Evolutionary conservation across 768 basidiomycete genomes (phyloP).

Genomic region (Melanogaster broomeanus): DNA sequence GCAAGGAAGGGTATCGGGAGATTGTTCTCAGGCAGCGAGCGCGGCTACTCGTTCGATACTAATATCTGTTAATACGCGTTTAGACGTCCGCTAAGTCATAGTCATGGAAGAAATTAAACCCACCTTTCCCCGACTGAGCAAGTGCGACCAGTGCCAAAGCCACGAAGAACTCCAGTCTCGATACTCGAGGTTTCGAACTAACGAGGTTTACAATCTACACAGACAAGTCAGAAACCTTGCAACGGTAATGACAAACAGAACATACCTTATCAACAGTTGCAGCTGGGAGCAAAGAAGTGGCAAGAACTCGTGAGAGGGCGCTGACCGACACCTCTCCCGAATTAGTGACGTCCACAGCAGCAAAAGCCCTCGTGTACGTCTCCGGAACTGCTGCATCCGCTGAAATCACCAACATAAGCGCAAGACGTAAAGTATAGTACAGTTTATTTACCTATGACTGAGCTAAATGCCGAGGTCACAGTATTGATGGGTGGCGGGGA

Average conservation of each 20-base stretch:
- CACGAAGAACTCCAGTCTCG: conserved; percentile 89
- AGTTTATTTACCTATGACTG: conserved; percentile 59
- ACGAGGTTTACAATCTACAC: conserved; percentile 87
- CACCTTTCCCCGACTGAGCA: conserved; percentile 81
- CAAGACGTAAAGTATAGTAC: not conserved
- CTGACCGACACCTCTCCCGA: conserved; percentile 82
- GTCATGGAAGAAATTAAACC: conserved; percentile 10
- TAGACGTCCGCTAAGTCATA: not conserved
- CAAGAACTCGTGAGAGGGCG: conserved; percentile 76
- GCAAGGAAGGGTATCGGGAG: conserved; percentile 70
- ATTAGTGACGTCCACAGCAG: conserved; percentile 67
- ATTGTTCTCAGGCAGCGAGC: conserved; percentile 73
- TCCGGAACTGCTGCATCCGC: conserved; percentile 81
- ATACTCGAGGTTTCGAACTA: conserved; percentile 76
- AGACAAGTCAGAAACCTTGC: conserved; percentile 1
- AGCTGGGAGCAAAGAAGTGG: conserved; percentile 78
- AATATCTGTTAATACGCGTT: conserved; percentile 49
- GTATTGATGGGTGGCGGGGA: conserved; percentile 61
- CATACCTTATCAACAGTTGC: conserved; percentile 78
- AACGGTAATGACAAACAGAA: not conserved
- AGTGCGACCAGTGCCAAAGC: conserved; percentile 86
- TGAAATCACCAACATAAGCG: conserved; percentile 31
- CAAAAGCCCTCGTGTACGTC: conserved; percentile 74
- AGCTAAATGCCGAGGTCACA: conserved; percentile 55
- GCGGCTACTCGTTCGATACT: conserved; percentile 82